A percentile compares a stretch with the other conserved stretches of the same genome.
phyloP scores from a whole-genome alignment of 2,329 filamentous ascomycete species.

The Cladosporium austrohemisphaericum region DNA sequence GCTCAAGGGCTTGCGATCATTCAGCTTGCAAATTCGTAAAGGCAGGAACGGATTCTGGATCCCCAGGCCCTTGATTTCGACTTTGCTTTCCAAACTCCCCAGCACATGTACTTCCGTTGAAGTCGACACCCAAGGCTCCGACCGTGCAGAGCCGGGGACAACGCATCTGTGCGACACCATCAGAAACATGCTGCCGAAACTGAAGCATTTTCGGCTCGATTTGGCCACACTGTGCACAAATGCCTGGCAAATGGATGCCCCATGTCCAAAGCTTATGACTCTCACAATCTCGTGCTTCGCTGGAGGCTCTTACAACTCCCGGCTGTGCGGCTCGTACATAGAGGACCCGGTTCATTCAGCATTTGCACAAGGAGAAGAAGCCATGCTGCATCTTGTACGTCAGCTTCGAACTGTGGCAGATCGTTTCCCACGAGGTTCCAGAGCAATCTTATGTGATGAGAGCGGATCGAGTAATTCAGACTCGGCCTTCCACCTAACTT shows the following conservation, averaged over 20 bases:
- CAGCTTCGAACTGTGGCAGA: not conserved
- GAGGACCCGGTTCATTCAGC: not conserved
- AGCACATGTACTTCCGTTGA: too few species aligned
- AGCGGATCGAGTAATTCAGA: too few species aligned
- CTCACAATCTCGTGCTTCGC: not conserved
- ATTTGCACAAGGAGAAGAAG: not conserved
- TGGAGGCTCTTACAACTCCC: not conserved
- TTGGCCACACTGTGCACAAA: not conserved
- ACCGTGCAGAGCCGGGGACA: too few species aligned
- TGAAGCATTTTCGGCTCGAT: not conserved
- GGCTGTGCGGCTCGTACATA: not conserved
- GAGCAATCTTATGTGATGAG: too few species aligned
- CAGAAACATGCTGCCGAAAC: too few species aligned
- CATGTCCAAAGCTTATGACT: not conserved
- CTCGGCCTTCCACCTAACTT: too few species aligned
- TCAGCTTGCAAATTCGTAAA: not conserved
- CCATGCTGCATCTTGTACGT: not conserved
- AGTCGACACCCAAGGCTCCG: too few species aligned
- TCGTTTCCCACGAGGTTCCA: too few species aligned
- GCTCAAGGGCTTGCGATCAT: not conserved
- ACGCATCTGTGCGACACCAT: too few species aligned
- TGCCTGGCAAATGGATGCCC: not conserved
- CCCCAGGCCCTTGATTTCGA: not conserved
- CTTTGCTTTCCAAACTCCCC: too few species aligned
- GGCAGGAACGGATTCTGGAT: not conserved